Evolutionary conservation across 129 eudicot species (phyloP).

Genomic region (Helianthus annuus): DNA sequence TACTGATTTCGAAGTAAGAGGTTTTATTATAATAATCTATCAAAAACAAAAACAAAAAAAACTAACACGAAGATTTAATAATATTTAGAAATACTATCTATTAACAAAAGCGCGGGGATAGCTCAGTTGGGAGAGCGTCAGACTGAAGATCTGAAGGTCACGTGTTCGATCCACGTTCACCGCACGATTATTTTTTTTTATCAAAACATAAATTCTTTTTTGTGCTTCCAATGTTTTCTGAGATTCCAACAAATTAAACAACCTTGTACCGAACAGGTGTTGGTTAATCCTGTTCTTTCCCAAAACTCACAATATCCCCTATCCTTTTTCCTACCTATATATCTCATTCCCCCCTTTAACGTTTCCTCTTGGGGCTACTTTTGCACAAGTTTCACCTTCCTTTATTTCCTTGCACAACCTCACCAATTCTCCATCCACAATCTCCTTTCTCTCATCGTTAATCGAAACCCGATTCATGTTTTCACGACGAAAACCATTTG

Average conservation of each 20-base stretch:
- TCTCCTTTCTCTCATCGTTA: conserved; percentile 23
- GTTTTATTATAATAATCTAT: too few relatives aligned
- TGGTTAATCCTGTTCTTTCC: conserved; percentile 35
- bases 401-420: conserved; percentile 15
- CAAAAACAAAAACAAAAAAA: too few relatives aligned
- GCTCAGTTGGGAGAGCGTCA: conserved; percentile 99
- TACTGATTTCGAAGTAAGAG: too few relatives aligned
- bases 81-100: too few relatives aligned
- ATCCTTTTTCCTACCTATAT: background rate
- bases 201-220: too few relatives aligned
- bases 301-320: background rate
- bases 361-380: conserved; percentile 20
- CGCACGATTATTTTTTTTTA: conserved; percentile 15
- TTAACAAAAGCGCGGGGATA: conserved; percentile 54
- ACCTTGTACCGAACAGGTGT: conserved; percentile 49
- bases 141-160: conserved; percentile 96
- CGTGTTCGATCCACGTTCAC: conserved; percentile 98
- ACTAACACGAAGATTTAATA: too few relatives aligned
- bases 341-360: conserved; percentile 8
- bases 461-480: conserved; percentile 24
- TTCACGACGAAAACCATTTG: background rate
- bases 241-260: too few relatives aligned
- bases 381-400: conserved; percentile 21
- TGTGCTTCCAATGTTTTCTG: too few relatives aligned
- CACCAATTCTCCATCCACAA: conserved; percentile 18